Base-by-base conservation (phyloP, 352 stramenopile species). In the Pythium insidiosum region DNA sequence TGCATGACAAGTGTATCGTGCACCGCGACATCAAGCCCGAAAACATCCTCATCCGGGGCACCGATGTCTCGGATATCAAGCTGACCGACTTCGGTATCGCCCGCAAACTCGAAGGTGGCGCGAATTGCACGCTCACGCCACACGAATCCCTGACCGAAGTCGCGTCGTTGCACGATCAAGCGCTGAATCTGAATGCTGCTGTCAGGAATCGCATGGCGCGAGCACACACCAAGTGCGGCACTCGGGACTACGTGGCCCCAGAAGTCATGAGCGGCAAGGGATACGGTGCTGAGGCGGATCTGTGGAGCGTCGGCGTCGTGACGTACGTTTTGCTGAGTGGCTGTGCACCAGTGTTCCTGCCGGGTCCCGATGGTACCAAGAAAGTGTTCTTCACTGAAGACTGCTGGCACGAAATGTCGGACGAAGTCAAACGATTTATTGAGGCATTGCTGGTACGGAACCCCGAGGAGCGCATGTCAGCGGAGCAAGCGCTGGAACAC, bases 271-370 rank as follows among this genome's bases (percentile, higher is more conserved):
- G 73, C 48, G 77, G 75, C 68, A 95, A 97, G 47, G 83, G 82
- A 21, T 97, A 98, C 54, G 90, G 95, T 61, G 84, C 90, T 19
- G 88, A 95, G 38, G 92, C 90, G 6, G 93, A 98, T 51, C 84
- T 97, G 53, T 97, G 88, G 87, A 96, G 83, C 50, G 75, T 96
- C 15, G 89, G 89, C 24, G 87, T 95, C 12, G 91, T 97, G 24
- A 84, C 90, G 20, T 97, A 89, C 45, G 80, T 97, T 31, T 56
- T 96, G 20, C 55, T 96, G 15, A 92, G 67, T 20, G 91, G 82
- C 7, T 88, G 63, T 33, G 79, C 79, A 21, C 79, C 79, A 0
- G 73, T 87, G 53, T 91, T 88, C 42, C 48, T 87, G 13, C 75
- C 75, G 1, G 62, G 68, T 0, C 50, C 53, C 2, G 70, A 87